Evolutionary conservation across 1,139 yeast species (phyloP).

Genomic region (Yamadazyma kanchanaburiensis): DNA sequence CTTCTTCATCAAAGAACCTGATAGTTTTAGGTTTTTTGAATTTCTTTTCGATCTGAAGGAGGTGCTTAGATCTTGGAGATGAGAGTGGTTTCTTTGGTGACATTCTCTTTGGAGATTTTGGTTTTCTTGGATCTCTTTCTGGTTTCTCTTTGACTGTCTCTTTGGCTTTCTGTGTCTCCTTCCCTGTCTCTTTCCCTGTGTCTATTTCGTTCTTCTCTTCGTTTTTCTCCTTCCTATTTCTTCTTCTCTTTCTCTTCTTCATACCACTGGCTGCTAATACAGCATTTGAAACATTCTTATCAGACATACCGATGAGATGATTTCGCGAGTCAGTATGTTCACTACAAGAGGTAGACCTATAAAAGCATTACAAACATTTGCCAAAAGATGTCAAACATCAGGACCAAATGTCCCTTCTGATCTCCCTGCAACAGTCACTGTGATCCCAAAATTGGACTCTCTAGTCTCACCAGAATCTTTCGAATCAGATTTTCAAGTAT

Average conservation of each 20-base stretch:
- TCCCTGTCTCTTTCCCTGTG: neutral
- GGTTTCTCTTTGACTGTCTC: neutral
- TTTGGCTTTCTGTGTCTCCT: neutral
- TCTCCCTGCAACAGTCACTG: conserved; percentile 17
- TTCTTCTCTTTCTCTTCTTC: conserved; percentile 18
- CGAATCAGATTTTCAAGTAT: conserved; percentile 29
- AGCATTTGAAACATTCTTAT: neutral
- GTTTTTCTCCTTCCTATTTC: conserved; percentile 14
- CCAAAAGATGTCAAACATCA: too few relatives aligned
- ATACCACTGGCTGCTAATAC: conserved; percentile 1
- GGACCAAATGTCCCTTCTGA: conserved; percentile 2
- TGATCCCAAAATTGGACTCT: conserved; percentile 35
- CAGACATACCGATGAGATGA: conserved; percentile 4
- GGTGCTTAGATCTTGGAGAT: too few relatives aligned
- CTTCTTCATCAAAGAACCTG: conserved; percentile 13
- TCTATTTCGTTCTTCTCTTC: neutral
- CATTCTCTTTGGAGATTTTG: neutral
- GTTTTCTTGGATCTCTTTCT: neutral
- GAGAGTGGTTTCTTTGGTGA: neutral
- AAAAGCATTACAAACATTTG: too few relatives aligned
- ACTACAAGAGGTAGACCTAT: too few relatives aligned
- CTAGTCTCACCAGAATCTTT: conserved; percentile 24
- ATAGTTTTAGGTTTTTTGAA: conserved; percentile 8
- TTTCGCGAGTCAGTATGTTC: neutral
- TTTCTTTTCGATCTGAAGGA: neutral